Base-by-base conservation (phyloP, 371 early-diverging fungal species). In the Circinella umbellata region DNA sequence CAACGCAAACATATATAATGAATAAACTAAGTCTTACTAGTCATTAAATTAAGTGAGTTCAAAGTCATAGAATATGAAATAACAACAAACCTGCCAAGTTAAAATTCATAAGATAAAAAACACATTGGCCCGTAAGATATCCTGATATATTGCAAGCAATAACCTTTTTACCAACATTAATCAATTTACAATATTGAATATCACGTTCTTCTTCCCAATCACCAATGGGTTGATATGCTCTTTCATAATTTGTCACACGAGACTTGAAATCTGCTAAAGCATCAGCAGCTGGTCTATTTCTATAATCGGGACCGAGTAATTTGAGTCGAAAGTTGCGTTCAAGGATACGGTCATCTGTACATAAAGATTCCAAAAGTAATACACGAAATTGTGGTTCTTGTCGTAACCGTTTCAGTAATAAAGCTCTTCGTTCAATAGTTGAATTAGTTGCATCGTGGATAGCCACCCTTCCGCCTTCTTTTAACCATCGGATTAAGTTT, bases 401-500 rank as follows among this genome's bases (percentile, higher is more conserved):
- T 69, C 85, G 69, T 20, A 91, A 74, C 14, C 93, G 83, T 14
- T 92, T 89, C 66, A 92, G 68, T 27, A 95, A 75, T 37, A 86
- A 67, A 49, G 85, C 80, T 73, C 95, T 83, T 75, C 96, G 79
- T 66, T 87, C 88, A 34, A 88, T 70, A 0, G 94, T 94, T 2
- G 95, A 91, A 75, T 96, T 96, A 13, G 96, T 96, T 0, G 96
- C 96, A 77, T 96, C 96, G 69, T 94, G 95, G 57, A 96, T 93
- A 36, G 92, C 96, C 9, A 95, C 92, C 48, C 91, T 88, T 11
- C 93, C 93, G 4, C 78, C 77, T 13, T 77, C 48, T 36, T 87
- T 90, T 53, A 96, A 80, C 96, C 96, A 96, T 8, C 80, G 69
- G 42, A 95, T 83, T 35, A 92, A 69, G 68, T 94, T 93, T n/a